Percentiles rank a stretch among this genome's conserved stretches.
phyloP scores from a whole-genome alignment of 306 rosid species.

The Ormosia semicastrata region DNA sequence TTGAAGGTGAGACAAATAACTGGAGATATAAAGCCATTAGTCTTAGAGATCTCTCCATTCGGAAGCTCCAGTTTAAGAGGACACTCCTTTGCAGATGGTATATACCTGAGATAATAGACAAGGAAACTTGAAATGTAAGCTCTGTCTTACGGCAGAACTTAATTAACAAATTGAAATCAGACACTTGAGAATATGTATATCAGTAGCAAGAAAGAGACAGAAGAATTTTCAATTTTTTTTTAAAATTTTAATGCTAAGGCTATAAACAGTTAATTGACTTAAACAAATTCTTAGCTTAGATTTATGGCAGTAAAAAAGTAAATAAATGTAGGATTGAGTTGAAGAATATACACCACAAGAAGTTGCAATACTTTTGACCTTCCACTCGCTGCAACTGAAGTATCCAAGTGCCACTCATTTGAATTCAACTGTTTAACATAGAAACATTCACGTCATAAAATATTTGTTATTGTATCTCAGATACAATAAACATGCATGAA shows the following conservation, averaged over 20 bases:
- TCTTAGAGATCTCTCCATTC: too few relatives aligned
- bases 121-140: too few relatives aligned
- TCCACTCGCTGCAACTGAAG: slow-evolving; percentile 94
- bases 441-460: background rate
- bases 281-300: slow-evolving; percentile 9
- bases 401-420: slow-evolving; percentile 97
- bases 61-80: too few relatives aligned
- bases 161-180: too few relatives aligned
- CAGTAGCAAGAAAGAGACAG: too few relatives aligned
- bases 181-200: too few relatives aligned
- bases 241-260: background rate
- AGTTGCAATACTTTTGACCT: slow-evolving; percentile 97
- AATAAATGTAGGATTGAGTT: slow-evolving; percentile 39
- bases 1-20: too few relatives aligned
- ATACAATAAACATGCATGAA: slow-evolving; percentile 2
- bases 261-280: background rate
- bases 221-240: background rate
- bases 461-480: background rate
- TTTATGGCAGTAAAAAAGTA: background rate
- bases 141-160: too few relatives aligned
- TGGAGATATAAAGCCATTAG: too few relatives aligned
- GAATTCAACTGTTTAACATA: slow-evolving; percentile 76
- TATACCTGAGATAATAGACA: too few relatives aligned
- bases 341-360: slow-evolving; percentile 91
- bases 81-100: too few relatives aligned